Evolutionary conservation across 2,329 filamentous ascomycete species (phyloP).

Genomic region (Calycina herbarum): DNA sequence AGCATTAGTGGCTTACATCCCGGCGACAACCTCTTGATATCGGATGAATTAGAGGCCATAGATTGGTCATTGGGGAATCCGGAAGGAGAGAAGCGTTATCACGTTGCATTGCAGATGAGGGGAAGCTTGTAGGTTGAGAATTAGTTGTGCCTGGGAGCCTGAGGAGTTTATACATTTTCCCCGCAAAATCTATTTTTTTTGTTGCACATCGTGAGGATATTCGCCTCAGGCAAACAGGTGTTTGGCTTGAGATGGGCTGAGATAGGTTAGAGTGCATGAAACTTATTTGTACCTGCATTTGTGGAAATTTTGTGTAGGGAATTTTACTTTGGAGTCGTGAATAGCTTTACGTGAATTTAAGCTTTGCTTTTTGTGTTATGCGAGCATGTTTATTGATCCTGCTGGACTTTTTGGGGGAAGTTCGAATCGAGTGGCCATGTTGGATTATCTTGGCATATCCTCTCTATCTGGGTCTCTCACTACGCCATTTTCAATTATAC

Average conservation of each 20-base stretch:
- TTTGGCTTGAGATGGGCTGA: not conserved
- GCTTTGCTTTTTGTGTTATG: not conserved
- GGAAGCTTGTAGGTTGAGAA: not conserved
- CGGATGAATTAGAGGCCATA: not conserved
- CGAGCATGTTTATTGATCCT: slow-evolving; percentile 4
- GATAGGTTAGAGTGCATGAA: not conserved
- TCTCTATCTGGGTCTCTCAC: too few species aligned
- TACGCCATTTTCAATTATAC: too few species aligned
- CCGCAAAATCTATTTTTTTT: slow-evolving; percentile 9
- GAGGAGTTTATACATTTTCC: slow-evolving; percentile 9
- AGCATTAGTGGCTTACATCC: slow-evolving; percentile 66
- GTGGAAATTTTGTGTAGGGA: not conserved
- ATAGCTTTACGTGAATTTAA: too few species aligned
- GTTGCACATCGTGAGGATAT: slow-evolving; percentile 20
- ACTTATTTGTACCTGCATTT: not conserved
- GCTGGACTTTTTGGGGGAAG: not conserved
- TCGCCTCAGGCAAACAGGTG: slow-evolving; percentile 17
- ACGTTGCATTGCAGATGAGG: not conserved
- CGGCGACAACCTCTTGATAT: slow-evolving; percentile 32
- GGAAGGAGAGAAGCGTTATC: slow-evolving; percentile 2
- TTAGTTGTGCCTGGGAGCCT: slow-evolving; percentile 15
- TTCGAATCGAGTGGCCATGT: not conserved
- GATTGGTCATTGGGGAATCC: not conserved
- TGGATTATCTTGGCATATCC: not conserved
- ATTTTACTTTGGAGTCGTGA: not conserved